Percentiles rank a stretch among this genome's conserved stretches.
Conservation (phyloP, 345 rosid species). For the Arabis alpina region DNA sequence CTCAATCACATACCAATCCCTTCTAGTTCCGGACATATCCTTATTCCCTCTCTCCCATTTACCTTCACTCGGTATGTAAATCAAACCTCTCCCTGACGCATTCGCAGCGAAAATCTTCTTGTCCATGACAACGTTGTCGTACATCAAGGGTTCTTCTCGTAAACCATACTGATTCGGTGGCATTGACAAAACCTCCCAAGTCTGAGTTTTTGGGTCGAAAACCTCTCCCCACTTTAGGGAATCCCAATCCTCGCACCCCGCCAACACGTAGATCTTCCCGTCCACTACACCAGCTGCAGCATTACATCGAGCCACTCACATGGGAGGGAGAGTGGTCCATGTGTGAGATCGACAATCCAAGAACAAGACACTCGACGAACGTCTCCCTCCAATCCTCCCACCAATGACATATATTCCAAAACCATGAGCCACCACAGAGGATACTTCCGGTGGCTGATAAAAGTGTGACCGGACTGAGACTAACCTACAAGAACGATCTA, state of each 20-base stretch:
- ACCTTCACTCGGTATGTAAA: background rate
- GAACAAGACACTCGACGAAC: no score
- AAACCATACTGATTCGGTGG: background rate
- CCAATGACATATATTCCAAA: no score
- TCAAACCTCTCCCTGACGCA: background rate
- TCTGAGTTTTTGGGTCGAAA: conserved; percentile 12
- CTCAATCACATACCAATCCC: background rate
- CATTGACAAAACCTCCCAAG: background rate
- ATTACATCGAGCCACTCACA: background rate
- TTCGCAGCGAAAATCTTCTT: background rate
- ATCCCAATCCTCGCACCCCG: background rate
- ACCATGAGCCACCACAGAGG: no score
- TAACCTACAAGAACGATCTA: background rate
- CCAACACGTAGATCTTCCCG: conserved; percentile 9
- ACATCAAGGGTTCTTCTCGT: background rate
- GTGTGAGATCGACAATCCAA: background rate
- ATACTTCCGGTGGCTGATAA: no score
- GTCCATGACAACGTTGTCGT: background rate
- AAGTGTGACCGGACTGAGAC: background rate
- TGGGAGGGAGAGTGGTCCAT: background rate
- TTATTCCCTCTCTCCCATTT: background rate
- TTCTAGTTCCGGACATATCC: background rate
- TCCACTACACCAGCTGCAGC: background rate
- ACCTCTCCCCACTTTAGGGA: conserved; percentile 1
- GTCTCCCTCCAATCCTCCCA: no score